phyloP scores from a whole-genome alignment of 306 rosid genomes.

The Glycine latifolia region DNA sequence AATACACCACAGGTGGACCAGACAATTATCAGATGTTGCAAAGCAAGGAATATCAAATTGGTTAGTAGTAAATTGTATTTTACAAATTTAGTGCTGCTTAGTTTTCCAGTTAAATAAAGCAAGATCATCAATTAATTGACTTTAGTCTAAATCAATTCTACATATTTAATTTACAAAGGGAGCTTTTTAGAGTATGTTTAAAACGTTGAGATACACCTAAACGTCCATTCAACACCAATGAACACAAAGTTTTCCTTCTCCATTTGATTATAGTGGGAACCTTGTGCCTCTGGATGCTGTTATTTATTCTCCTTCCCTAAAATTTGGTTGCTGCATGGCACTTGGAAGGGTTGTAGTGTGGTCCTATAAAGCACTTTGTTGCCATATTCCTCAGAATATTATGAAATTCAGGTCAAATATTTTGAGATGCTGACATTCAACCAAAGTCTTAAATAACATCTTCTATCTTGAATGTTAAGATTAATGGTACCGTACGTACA shows the following conservation, averaged over 20 bases:
- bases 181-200: no score
- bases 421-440: background rate
- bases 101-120: background rate
- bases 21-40: background rate
- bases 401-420: background rate
- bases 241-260: no score
- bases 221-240: no score
- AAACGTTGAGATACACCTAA: no score
- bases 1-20: background rate
- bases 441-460: background rate
- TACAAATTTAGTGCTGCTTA: background rate
- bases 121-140: no score
- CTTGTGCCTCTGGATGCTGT: background rate
- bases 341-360: background rate
- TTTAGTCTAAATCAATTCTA: no score
- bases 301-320: background rate
- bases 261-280: background rate
- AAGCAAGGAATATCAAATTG: background rate
- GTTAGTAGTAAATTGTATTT: background rate
- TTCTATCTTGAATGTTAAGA: constrained; percentile 11
- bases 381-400: background rate
- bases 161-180: no score
- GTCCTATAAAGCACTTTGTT: background rate
- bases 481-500: background rate
- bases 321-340: background rate